Conservation (phyloP, 345 rosid species). For the Euphorbia tirucalli region DNA sequence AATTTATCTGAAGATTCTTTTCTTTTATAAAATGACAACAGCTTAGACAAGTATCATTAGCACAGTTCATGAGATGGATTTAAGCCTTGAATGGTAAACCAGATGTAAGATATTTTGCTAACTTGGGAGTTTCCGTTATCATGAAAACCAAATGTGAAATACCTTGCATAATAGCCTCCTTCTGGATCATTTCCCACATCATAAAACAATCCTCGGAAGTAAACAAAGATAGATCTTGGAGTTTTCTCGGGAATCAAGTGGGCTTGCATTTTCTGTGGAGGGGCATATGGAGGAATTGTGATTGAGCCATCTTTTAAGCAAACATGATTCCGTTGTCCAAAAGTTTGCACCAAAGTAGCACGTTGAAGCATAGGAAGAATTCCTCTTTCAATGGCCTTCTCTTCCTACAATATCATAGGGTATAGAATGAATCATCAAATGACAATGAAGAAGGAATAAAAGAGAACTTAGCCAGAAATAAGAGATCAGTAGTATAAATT, state of each 20-base stretch:
- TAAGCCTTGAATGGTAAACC: not conserved
- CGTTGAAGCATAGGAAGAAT: slow-evolving; percentile 74
- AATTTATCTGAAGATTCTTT: slow-evolving; percentile 2
- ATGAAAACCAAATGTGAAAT: slow-evolving; percentile 7
- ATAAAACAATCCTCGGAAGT: slow-evolving; percentile 90
- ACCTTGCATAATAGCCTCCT: slow-evolving; percentile 98
- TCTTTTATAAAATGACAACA: not conserved
- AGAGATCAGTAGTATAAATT: not conserved
- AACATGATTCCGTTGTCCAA: slow-evolving; percentile 93
- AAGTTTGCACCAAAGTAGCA: slow-evolving; percentile 89
- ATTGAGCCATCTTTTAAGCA: slow-evolving; percentile 83
- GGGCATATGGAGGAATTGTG: slow-evolving; percentile 92
- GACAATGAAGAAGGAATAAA: not conserved
- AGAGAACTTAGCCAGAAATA: not conserved
- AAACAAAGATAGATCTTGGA: slow-evolving; percentile 88
- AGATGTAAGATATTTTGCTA: not conserved
- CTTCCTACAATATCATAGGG: slow-evolving; percentile 53
- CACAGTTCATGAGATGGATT: not conserved
- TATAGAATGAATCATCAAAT: not conserved
- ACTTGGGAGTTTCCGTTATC: not conserved
- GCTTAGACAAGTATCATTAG: not conserved
- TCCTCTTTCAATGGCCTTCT: slow-evolving; percentile 84
- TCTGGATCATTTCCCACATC: slow-evolving; percentile 94
- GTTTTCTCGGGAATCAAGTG: slow-evolving; percentile 72
- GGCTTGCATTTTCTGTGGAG: slow-evolving; percentile 89